These are phyloP conservation scores for Aleurites moluccanus DNA, from an alignment of 441 rosid genomes.

Conservation along the genomic window DNA sequence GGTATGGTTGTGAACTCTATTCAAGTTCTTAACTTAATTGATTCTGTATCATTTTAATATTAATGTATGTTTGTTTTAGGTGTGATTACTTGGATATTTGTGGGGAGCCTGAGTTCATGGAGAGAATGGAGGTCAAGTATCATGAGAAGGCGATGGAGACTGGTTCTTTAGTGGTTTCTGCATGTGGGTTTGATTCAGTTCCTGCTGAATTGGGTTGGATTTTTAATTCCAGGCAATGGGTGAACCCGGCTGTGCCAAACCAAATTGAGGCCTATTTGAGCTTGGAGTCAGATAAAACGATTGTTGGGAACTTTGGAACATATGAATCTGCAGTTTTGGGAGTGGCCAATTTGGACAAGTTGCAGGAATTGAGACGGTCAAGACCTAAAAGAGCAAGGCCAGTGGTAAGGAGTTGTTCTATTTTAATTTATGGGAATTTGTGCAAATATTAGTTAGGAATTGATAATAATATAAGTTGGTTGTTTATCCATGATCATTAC, in stretches of 20 bases:
- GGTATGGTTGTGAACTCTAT: slow-evolving; percentile 30
- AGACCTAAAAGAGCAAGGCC: slow-evolving; percentile 74
- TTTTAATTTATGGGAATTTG: neutral
- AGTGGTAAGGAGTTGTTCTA: slow-evolving; percentile 39
- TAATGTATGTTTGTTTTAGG: slow-evolving; percentile 26
- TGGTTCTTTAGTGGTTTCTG: slow-evolving; percentile 77
- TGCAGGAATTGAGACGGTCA: slow-evolving; percentile 72
- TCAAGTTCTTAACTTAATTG: neutral
- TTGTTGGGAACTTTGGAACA: slow-evolving; percentile 79
- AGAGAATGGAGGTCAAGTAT: slow-evolving; percentile 66
- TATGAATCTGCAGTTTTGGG: slow-evolving; percentile 86
- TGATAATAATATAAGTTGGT: too few relatives aligned
- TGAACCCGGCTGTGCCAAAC: slow-evolving; percentile 61
- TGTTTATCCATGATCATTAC: neutral
- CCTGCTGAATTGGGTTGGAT: slow-evolving; percentile 84
- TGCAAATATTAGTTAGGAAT: neutral
- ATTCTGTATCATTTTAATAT: neutral
- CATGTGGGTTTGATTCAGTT: slow-evolving; percentile 89
- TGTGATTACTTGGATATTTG: slow-evolving; percentile 89
- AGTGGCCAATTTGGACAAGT: slow-evolving; percentile 54
- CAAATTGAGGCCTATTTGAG: slow-evolving; percentile 69
- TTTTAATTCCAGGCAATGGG: slow-evolving; percentile 85
- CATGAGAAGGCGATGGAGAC: slow-evolving; percentile 64
- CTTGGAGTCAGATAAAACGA: slow-evolving; percentile 70
- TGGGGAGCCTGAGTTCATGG: slow-evolving; percentile 97